phyloP scores from a whole-genome alignment of 2,329 filamentous ascomycete genomes.

The Colletotrichum tanaceti region DNA sequence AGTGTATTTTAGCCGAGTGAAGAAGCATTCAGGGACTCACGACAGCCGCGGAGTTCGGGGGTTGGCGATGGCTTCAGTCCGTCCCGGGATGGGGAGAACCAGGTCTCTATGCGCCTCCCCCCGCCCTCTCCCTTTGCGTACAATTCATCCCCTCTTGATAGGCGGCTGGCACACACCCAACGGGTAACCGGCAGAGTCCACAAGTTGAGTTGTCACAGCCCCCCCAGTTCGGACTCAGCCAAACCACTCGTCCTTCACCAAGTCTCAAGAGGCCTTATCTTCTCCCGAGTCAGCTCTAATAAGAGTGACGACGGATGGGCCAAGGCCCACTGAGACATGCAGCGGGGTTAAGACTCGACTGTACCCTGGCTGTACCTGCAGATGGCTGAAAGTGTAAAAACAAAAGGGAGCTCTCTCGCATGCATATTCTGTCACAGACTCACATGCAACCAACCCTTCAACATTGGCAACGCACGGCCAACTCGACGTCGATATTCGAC shows the following conservation, averaged over 20 bases:
- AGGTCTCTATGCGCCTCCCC: neutral
- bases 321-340: neutral
- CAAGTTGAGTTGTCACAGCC: too few relatives aligned
- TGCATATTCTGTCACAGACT: neutral
- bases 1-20: neutral
- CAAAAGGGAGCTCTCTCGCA: neutral
- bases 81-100: neutral
- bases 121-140: neutral
- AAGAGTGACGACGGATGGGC: neutral
- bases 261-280: neutral
- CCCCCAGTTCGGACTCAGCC: too few relatives aligned
- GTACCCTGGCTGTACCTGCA: neutral
- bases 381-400: neutral
- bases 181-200: too few relatives aligned
- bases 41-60: neutral
- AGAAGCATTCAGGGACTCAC: too few relatives aligned
- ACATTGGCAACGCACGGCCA: neutral
- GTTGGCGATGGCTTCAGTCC: too few relatives aligned
- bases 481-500: too few relatives aligned
- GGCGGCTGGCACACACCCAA: too few relatives aligned
- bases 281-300: too few relatives aligned
- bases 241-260: too few relatives aligned
- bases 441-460: neutral
- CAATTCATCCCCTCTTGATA: too few relatives aligned
- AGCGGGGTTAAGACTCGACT: neutral